Conservation (phyloP, 352 stramenopile genomes). For the Pythium grandisporangium region DNA sequence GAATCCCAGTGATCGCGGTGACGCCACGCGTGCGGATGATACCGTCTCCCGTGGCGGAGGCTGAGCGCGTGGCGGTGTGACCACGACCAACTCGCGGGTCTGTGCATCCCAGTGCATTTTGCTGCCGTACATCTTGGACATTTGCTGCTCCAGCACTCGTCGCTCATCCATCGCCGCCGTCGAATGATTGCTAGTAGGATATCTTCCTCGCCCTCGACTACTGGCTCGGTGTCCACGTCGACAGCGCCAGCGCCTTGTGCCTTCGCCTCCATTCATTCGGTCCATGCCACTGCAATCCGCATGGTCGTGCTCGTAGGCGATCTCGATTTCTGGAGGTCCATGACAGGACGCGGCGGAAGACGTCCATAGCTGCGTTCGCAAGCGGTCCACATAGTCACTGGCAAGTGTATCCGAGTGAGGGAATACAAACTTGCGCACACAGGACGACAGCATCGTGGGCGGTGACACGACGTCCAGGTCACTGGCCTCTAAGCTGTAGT, state of each 20-base stretch:
- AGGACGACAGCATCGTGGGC: conserved; percentile 33
- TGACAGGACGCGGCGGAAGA: too few species aligned
- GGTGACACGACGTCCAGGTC: conserved; percentile 15
- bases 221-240: too few species aligned
- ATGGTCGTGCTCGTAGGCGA: too few species aligned
- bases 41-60: not conserved
- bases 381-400: conserved; percentile 21
- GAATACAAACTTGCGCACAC: conserved; percentile 36
- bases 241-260: too few species aligned
- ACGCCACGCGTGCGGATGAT: too few species aligned
- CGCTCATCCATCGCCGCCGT: not conserved
- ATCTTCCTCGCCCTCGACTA: too few species aligned
- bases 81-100: conserved; percentile 19
- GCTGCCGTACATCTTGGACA: conserved; percentile 24
- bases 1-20: not conserved
- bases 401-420: conserved; percentile 25
- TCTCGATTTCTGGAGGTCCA: too few species aligned
- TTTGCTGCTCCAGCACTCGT: conserved; percentile 20
- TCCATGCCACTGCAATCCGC: too few species aligned
- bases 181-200: conserved; percentile 2
- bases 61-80: not conserved
- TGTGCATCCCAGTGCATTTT: conserved; percentile 34
- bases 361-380: conserved; percentile 19
- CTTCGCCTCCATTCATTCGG: too few species aligned
- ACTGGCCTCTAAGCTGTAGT: too few species aligned